Conservation (phyloP, 192 early-diverging fungal genomes). For the Allomyces macrogynus region DNA sequence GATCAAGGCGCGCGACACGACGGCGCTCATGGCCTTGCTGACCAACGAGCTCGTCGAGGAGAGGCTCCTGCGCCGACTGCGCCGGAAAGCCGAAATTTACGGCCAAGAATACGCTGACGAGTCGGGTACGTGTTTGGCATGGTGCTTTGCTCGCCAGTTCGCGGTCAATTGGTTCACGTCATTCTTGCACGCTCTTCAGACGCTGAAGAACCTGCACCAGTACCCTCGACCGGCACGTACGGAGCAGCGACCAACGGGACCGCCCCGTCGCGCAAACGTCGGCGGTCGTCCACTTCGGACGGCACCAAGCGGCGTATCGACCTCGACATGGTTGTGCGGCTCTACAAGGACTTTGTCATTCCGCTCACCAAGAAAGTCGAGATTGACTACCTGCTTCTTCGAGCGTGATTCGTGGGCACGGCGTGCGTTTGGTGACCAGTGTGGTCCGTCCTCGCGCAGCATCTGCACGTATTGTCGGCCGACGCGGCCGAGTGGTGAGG, state of each 20-base stretch:
- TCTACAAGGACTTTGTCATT: conserved; percentile 92
- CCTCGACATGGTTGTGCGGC: conserved; percentile 60
- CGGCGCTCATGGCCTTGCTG: conserved; percentile 61
- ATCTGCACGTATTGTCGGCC: no score
- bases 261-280: conserved; percentile 3
- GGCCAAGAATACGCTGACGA: conserved; percentile 65
- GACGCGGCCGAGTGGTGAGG: no score
- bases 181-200: no score
- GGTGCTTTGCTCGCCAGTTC: no score
- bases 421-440: no score
- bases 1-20: conserved; percentile 49
- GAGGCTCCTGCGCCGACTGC: conserved; percentile 53
- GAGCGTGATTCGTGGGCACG: no score
- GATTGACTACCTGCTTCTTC: conserved; percentile 53
- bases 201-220: no score
- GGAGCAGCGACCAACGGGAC: background rate
- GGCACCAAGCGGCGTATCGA: conserved; percentile 26
- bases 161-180: no score
- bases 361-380: conserved; percentile 93
- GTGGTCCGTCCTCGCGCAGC: no score
- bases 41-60: conserved; percentile 78
- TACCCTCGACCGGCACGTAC: background rate
- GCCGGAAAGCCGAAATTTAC: conserved; percentile 79
- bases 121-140: conserved; percentile 1
- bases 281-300: conserved; percentile 2